Percentiles rank a stretch among this genome's conserved stretches.
phyloP scores from a whole-genome alignment of 1,284 basidiomycete species.

The Sparassis latifolia region DNA sequence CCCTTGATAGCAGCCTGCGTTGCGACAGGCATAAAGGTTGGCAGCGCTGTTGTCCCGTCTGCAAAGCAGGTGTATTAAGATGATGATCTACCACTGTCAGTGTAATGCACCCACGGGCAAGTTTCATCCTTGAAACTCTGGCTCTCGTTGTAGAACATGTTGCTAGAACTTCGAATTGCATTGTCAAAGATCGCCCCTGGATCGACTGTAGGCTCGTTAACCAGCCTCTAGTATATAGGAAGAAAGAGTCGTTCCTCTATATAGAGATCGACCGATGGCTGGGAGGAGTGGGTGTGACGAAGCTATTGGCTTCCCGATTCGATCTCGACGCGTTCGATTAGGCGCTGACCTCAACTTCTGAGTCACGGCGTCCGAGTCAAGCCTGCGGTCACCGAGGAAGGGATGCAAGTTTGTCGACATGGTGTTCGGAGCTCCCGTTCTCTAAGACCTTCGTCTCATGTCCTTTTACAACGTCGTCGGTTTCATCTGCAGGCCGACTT shows the following conservation, averaged over 20 bases:
- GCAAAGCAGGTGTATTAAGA: slow-evolving; percentile 7
- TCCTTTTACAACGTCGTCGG: slow-evolving; percentile 8
- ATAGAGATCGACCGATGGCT: too few relatives aligned
- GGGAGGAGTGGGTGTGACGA: neutral
- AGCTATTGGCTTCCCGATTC: slow-evolving; percentile 18
- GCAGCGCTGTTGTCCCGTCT: slow-evolving; percentile 77
- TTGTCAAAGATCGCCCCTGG: slow-evolving; percentile 19
- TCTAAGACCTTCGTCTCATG: neutral
- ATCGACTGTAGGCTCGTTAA: neutral
- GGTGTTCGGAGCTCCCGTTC: neutral
- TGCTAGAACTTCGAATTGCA: slow-evolving; percentile 77
- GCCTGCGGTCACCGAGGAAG: neutral
- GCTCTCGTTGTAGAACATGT: slow-evolving; percentile 73
- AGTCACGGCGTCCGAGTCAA: neutral
- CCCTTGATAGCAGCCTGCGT: slow-evolving; percentile 87
- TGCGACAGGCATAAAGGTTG: slow-evolving; percentile 88
- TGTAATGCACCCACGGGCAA: slow-evolving; percentile 45
- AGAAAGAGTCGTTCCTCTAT: neutral
- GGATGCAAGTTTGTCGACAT: slow-evolving; percentile 12
- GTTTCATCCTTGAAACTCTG: slow-evolving; percentile 70
- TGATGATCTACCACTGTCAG: neutral
- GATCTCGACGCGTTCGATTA: slow-evolving; percentile 7
- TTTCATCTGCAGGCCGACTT: slow-evolving; percentile 17
- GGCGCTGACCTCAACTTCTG: neutral
- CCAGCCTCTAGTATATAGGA: neutral